These are phyloP conservation scores for Linum trigynum DNA, from an alignment of 345 rosid genomes.

Conservation along the genomic window DNA sequence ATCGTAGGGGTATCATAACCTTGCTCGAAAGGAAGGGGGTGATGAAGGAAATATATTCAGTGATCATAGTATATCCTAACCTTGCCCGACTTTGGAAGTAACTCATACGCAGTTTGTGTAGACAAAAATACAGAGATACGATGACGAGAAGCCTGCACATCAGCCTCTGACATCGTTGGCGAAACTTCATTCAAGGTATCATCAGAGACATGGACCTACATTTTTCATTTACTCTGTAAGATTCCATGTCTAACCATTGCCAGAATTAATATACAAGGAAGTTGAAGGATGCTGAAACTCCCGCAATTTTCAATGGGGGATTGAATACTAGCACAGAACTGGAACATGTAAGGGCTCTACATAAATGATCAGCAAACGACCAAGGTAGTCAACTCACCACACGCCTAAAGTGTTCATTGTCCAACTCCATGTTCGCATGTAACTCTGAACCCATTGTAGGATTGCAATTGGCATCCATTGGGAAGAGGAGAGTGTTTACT, in stretches of 20 bases:
- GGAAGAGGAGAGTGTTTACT: constrained; percentile 14
- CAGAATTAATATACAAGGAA: background rate
- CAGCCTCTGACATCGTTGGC: constrained; percentile 18
- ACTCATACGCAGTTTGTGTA: constrained; percentile 74
- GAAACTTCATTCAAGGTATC: constrained; percentile 18
- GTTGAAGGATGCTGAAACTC: background rate
- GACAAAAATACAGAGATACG: constrained; percentile 45
- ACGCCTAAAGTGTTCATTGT: constrained; percentile 16
- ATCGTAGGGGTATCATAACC: too few species aligned
- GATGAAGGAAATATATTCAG: too few species aligned
- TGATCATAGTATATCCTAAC: constrained; percentile 33
- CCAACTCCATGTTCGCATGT: constrained; percentile 17
- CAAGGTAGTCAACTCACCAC: constrained; percentile 16
- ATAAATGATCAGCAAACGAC: background rate
- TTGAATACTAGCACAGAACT: background rate
- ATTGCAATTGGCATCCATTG: constrained; percentile 16
- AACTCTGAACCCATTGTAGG: constrained; percentile 6
- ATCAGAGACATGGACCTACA: constrained; percentile 35
- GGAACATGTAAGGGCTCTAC: background rate
- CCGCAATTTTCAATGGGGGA: background rate
- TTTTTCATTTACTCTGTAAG: background rate
- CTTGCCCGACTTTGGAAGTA: constrained; percentile 98
- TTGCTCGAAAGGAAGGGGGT: too few species aligned
- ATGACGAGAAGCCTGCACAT: constrained; percentile 23
- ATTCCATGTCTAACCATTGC: background rate